Conservation (phyloP, 2,329 filamentous ascomycete species). For the Graphilbum ipis-grandicollis region DNA sequence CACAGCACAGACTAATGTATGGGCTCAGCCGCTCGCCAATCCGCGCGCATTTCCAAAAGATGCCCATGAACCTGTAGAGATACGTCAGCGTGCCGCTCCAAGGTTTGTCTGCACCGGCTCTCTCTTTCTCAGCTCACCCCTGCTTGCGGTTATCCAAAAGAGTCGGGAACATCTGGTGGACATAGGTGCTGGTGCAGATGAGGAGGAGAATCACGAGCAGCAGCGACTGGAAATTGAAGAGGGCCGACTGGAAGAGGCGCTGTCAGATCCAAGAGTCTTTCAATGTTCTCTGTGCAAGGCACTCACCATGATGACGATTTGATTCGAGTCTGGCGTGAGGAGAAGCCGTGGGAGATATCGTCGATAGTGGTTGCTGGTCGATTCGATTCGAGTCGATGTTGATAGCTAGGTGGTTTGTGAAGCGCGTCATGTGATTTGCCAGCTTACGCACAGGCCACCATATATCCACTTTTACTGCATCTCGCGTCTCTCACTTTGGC, state of each 20-base stretch:
- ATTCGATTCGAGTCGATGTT: no score
- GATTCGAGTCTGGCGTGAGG: no score
- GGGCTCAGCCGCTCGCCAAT: constrained; percentile 87
- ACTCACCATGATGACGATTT: constrained; percentile 1
- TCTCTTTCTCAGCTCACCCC: constrained; percentile 29
- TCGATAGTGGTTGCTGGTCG: no score
- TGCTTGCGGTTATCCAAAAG: constrained; percentile 89
- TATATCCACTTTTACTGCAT: no score
- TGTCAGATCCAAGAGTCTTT: no score
- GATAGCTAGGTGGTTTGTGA: no score
- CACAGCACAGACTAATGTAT: constrained; percentile 85
- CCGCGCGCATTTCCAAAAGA: constrained; percentile 92
- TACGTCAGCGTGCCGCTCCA: not conserved
- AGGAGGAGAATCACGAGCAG: constrained; percentile 85
- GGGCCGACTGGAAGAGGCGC: constrained; percentile 49
- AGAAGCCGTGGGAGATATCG: no score
- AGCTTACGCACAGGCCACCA: no score
- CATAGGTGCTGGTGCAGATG: constrained; percentile 90
- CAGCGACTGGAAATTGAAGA: constrained; percentile 98
- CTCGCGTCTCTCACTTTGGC: no score
- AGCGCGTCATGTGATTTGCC: no score
- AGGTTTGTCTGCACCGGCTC: no score
- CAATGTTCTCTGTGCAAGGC: no score
- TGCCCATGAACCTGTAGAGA: constrained; percentile 47
- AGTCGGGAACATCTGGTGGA: constrained; percentile 74